Conservation (phyloP, 2,329 filamentous ascomycete species). For the Botrytis medusae region DNA sequence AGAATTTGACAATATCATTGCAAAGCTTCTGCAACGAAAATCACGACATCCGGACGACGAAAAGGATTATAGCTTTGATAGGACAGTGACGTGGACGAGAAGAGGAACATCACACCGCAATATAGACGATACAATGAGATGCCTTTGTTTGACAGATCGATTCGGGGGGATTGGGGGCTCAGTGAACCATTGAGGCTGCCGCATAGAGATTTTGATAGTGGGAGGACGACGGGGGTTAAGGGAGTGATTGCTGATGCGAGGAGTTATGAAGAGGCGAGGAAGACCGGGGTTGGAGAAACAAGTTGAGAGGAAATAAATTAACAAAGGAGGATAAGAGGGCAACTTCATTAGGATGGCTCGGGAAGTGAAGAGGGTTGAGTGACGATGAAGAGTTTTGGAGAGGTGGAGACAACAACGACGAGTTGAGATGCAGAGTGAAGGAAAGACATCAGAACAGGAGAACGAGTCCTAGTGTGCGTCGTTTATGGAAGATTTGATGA, state of each 20-base stretch:
- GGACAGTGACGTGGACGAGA: constrained; percentile 56
- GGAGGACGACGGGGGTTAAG: constrained; percentile 77
- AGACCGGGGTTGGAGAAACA: constrained; percentile 37
- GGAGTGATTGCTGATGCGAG: constrained; percentile 83
- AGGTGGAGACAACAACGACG: constrained; percentile 82
- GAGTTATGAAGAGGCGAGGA: constrained; percentile 68
- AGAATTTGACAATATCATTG: constrained; percentile 64
- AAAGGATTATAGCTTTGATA: constrained; percentile 50
- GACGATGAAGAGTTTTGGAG: constrained; percentile 79
- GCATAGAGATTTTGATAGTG: constrained; percentile 62
- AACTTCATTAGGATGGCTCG: constrained; percentile 33
- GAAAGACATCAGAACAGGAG: constrained; percentile 61
- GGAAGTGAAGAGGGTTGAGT: constrained; percentile 40
- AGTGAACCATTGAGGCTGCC: constrained; percentile 54
- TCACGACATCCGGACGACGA: constrained; percentile 55
- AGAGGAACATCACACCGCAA: constrained; percentile 40
- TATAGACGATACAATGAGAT: constrained; percentile 66
- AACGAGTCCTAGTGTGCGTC: constrained; percentile 72
- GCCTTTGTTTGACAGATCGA: constrained; percentile 52
- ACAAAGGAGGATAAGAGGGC: constrained; percentile 29
- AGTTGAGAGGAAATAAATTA: constrained; percentile 49
- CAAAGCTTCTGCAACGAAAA: constrained; percentile 49
- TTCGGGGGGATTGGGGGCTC: constrained; percentile 18
- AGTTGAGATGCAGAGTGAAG: constrained; percentile 70
- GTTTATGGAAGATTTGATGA: constrained; percentile 77